These are phyloP conservation scores for Scenedesmus sp. DNA, from an alignment of 163 green algal genomes.

Conservation along the genomic window DNA sequence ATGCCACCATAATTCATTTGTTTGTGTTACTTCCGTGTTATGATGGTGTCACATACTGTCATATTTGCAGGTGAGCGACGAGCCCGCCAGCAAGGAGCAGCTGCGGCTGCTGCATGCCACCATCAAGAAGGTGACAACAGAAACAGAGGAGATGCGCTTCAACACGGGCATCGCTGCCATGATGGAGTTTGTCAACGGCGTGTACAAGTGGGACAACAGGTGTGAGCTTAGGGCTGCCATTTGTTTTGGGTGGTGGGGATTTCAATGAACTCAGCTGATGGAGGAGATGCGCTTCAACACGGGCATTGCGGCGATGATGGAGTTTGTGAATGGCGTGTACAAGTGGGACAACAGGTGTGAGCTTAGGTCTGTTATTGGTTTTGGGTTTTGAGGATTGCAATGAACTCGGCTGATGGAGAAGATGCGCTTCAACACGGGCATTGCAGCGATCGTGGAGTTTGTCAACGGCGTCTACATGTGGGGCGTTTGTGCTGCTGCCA, in stretches of 20 bases:
- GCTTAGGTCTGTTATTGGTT: too few species aligned
- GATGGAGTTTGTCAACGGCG: slow-evolving; percentile 99
- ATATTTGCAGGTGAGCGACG: slow-evolving; percentile 64
- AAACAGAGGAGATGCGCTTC: slow-evolving; percentile 97
- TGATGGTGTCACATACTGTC: background rate
- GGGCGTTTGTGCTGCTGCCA: background rate
- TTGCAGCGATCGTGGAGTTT: slow-evolving; percentile 99
- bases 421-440: slow-evolving; percentile 98
- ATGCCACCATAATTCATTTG: background rate
- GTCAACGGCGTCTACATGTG: slow-evolving; percentile 85
- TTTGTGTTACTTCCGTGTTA: background rate
- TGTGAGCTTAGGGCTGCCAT: background rate
- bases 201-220: slow-evolving; percentile 54
- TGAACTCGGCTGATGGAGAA: slow-evolving; percentile 77
- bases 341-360: slow-evolving; percentile 45
- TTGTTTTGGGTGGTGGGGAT: too few species aligned
- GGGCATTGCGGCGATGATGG: slow-evolving; percentile 97
- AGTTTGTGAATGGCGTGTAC: slow-evolving; percentile 94
- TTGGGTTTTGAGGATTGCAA: too few species aligned
- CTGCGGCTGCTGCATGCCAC: slow-evolving; percentile 85
- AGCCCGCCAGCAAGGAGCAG: slow-evolving; percentile 84
- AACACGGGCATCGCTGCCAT: slow-evolving; percentile 98
- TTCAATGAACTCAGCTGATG: background rate
- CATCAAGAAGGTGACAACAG: slow-evolving; percentile 92
- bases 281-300: background rate